Base-by-base conservation (phyloP, 2,329 filamentous ascomycete species). In the Pseudopithomyces maydicus region DNA sequence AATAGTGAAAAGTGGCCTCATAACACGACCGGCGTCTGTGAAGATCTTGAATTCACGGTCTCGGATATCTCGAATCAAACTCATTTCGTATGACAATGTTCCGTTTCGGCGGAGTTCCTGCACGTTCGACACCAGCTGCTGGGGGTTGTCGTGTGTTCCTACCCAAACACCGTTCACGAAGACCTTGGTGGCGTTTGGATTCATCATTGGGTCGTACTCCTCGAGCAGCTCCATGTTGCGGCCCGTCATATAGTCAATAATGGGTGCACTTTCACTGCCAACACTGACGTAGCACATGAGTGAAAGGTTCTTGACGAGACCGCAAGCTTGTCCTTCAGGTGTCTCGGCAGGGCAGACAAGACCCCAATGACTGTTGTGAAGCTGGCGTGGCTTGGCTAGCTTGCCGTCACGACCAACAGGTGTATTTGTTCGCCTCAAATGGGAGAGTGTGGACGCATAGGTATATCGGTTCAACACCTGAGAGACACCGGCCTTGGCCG, bases 91-190 rank as follows among this genome's bases (percentile, higher is more conserved):
- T 14, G 91, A 92, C 59, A 99, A 89, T 70, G 91, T 88, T 59
- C 91, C 90, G 63, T 89, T 89, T 55, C 94, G 85, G 65, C 92
- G 88, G 52, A 96, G 84, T 52, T 89, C 85, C 69, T 90, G 84
- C 43, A 97, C 90, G 54, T 90, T 87, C 55, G 85, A 86, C 29
- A 97, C 92, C 41, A 99, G 84, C 67, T 93, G 88, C 65, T 90
- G 89, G 10, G 95, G 91, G 67, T 97, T 92, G 64, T 91, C 87
- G 71, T 97, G 92, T 14, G 98, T 90, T 78, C 95, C 96, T 45
- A 98, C 93, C 96, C 96, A 99, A 5, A 94, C 92, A 75, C 95
- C 95, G 71, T 99, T 98, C 67, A 99, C 90, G 70, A 99, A 99
- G 45, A 99, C 90, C 81, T 99, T 99, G 51, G 95, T 99, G 6